phyloP scores from a whole-genome alignment of 208 protist species.

The Angomonas deanei region DNA sequence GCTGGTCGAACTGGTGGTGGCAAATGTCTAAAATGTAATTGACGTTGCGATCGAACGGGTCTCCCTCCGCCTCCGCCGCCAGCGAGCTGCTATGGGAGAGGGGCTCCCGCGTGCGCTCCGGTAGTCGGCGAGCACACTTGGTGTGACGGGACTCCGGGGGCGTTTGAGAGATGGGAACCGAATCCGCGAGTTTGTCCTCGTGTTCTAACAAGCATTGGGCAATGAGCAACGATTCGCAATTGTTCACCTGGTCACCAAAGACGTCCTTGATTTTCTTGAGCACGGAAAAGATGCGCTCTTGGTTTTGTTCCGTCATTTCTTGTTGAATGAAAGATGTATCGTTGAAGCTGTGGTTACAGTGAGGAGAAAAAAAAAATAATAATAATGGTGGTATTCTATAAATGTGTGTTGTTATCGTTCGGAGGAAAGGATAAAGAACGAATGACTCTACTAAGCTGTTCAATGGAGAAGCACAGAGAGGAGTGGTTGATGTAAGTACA shows the following conservation, averaged over 20 bases:
- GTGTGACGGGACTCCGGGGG: too few relatives aligned
- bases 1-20: background rate
- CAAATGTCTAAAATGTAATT: background rate
- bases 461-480: too few relatives aligned
- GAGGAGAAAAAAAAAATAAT: background rate
- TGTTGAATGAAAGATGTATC: background rate
- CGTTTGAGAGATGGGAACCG: background rate
- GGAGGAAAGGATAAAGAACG: too few relatives aligned
- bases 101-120: too few relatives aligned
- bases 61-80: background rate
- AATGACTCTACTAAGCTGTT: too few relatives aligned
- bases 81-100: background rate
- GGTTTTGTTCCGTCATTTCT: background rate
- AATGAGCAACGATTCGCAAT: background rate
- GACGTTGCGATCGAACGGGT: background rate
- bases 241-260: background rate
- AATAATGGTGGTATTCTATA: too few relatives aligned
- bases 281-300: background rate
- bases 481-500: too few relatives aligned
- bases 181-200: background rate
- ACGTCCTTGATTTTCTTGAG: background rate
- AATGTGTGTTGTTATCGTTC: too few relatives aligned
- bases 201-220: background rate
- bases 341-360: background rate
- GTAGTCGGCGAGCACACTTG: too few relatives aligned